Base-by-base conservation (phyloP, 2,329 filamentous ascomycete genomes). In the Trichoderma koningii region DNA sequence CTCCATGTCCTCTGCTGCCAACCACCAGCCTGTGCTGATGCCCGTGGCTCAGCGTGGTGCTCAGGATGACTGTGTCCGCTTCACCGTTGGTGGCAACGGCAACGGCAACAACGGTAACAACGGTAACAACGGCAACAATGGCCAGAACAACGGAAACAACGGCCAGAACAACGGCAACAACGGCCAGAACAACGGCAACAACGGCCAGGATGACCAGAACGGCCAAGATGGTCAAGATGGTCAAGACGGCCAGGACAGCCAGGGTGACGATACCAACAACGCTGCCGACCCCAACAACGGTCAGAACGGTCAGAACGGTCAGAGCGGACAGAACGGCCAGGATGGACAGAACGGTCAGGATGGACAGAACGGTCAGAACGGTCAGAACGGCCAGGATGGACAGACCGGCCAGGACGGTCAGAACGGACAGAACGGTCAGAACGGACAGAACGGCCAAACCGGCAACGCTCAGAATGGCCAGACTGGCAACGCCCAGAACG, bases 11-110 rank as follows among this genome's bases (percentile, higher is more conserved):
- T 77, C 82, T 66, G 77, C 87, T n/a, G 78, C 85, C 69, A 89
- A 89, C 79, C 87, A 89, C 72, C 86, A 89, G 77, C 85, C 85
- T 64, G 85, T 88, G 10, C 72, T 87, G 63, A 88, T 88, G 86
- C 85, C 86, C 59, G 83, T 89, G 61, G 87, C 87, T 63, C 87
- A 89, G 77, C 84, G 87, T 74, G 87, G 87, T 75, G 80, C 84
- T 52, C 86, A 89, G 73, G 87, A 89, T 70, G 87, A 89, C 73
- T 89, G 87, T 73, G 77, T 82, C 57, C 85, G 85, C 71, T 85
- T 88, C 71, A 84, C 80, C 51, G 85, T 87, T n/a, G 74, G 71
- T 41, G 73, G 67, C 30, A 69, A 70, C 21, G 68, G 68, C 57
- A 72, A 70, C 65, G 64, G 69, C 19, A 68, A 64, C 26, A 68